Evolutionary conservation across 1,284 basidiomycete species (phyloP), one percentile per base, ranked within the genome.

Genomic region (Paramarasmius palmivorus): DNA sequence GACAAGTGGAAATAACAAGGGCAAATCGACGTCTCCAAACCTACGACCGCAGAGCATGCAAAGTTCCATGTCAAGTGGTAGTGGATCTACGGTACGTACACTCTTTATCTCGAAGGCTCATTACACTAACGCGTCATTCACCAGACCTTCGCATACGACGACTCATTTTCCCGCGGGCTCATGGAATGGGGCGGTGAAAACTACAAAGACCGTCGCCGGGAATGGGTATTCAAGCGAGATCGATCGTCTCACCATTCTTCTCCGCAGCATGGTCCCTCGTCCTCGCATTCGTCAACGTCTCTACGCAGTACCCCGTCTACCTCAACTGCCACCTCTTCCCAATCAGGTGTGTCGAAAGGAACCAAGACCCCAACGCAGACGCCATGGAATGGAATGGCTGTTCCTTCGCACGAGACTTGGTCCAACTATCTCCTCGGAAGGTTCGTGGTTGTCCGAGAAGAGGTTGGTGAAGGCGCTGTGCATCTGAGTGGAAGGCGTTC

Each of bases 381-480:
- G n/a, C n/a, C n/a, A 26, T 47, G 49, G 42, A 37, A 15, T 9
- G 55, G 55, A 4, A 50, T 57, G 49, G 14, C 22, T 20, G n/a
- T 50, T 2, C 47, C 52, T 8, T 39, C 42, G 19, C 42, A 54
- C 15, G 55, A 57, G 36, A 22, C 41, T 15, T 57, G 55, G 55
- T 22, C n/a, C 12, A 57, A 57, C 34, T 57, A 40, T 25, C 25
- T 53, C 20, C 47, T 57, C 14, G 55, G 55, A 5, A 45, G 34
- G 32, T 57, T 57, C 32, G 32, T 26, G 12, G 52, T 57, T 17
- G 20, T 41, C 14, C 45, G 55, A 37, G 55, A 57, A 22, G 55
- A 57, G 12, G 34, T 53, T 17, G 15, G 34, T 19, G 49, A 41
- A 10, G 32, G 49, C 9, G 39, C 41, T 23, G 35, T 19, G 23